A percentile compares a stretch with the other conserved stretches of the same genome.
Evolutionary conservation across 169 alveolate genomes (phyloP).

Genomic region (Cryptosporidium parvum): DNA sequence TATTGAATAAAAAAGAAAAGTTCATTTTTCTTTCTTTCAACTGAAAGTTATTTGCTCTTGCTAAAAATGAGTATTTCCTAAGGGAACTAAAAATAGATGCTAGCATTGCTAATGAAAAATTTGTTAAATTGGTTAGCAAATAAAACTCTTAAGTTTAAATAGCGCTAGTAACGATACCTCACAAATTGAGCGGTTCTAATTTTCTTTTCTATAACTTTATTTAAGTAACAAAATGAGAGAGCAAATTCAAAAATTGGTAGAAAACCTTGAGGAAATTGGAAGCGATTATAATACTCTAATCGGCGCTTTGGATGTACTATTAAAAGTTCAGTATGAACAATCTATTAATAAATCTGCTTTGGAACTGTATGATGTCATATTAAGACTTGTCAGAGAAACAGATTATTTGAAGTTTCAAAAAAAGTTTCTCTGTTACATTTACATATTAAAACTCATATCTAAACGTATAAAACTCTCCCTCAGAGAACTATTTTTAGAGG

Average conservation of each 20-base stretch:
- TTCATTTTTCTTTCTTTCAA: background rate
- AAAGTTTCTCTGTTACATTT: slow-evolving; percentile 29
- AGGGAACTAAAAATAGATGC: background rate
- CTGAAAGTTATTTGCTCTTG: background rate
- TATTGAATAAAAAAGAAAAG: background rate
- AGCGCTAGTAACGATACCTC: slow-evolving; percentile 46
- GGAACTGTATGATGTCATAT: slow-evolving; percentile 18
- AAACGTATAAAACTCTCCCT: background rate
- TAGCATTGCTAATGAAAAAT: background rate
- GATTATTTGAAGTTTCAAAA: background rate
- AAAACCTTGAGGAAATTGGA: slow-evolving; percentile 12
- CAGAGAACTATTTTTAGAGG: slow-evolving; percentile 6
- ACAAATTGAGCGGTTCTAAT: slow-evolving; percentile 18
- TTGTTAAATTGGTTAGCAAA: background rate
- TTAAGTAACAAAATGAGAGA: slow-evolving; percentile 13
- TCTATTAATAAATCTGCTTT: background rate
- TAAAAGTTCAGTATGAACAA: background rate
- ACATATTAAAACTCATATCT: slow-evolving; percentile 7
- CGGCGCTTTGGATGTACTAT: slow-evolving; percentile 5
- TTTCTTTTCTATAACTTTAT: background rate
- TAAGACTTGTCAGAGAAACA: slow-evolving; percentile 37
- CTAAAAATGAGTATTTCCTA: background rate
- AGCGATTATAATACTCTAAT: background rate
- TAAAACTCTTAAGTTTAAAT: background rate
- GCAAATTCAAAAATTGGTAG: slow-evolving; percentile 22